Evolutionary conservation across 805 yeast species (phyloP), one percentile per base, ranked within the genome.

Genomic region (Blastobotrys muscicola): DNA sequence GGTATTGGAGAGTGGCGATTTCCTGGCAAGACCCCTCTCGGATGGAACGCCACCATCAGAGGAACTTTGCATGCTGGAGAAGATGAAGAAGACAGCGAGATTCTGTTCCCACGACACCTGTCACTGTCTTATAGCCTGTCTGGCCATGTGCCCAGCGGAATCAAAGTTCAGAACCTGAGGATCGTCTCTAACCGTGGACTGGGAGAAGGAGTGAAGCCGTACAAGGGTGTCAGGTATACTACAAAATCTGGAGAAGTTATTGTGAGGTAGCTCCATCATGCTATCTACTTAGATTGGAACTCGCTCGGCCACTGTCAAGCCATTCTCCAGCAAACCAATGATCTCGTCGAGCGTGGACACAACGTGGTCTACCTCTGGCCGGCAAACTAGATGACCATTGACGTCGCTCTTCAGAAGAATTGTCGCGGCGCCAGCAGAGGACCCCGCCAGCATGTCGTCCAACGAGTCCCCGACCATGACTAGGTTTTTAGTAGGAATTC

Each of bases 181-280:
- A 72, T 85, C 12, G 53, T 69, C 6, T 69, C 75, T 48, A 67
- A 71, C n/a, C 67, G 66, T 50, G 87, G 90, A 0, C 53, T 77
- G 44, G 74, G 74, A 4, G 77, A 76, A 2, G 67, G 68, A 3
- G 80, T 76, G 8, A 81, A 79, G 55, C 95, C 95, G 0, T 89
- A 77, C 67, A 89, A 87, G 59, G 97, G 97, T 1, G 96, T 89
- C 14, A 83, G 87, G 57, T 89, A 89, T 57, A 65, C 74, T 8
- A 78, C 95, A 4, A 64, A 65, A 43, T 71, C 83, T 0, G 83
- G 81, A 1, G 79, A 80, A 43, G 75, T 68, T 52, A 64, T 76
- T 2, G 66, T 78, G 14, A 61, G 79, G 32, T 65, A 55, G 35
- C 12, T 9, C 16, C 38, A 16, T 34, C 33, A 7, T 4, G 14